Percentiles rank a stretch among this genome's conserved stretches.
Conservation (phyloP, 192 early-diverging fungal genomes). For the Coemansia sp. region DNA sequence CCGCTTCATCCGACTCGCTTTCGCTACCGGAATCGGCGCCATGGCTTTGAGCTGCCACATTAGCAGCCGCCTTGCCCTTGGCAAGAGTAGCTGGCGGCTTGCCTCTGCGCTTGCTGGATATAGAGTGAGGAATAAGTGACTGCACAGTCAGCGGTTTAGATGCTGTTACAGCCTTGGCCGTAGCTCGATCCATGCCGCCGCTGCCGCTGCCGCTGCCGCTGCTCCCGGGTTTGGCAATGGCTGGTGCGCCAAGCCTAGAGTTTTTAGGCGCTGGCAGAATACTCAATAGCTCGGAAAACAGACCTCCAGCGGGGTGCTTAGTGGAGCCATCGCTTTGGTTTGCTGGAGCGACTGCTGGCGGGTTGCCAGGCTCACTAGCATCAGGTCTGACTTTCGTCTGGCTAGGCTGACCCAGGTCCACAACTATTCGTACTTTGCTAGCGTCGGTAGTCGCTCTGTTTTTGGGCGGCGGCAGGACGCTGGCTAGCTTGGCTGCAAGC, state of each 20-base stretch:
- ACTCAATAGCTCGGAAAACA: slow-evolving; percentile 45
- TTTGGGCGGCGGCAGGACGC: slow-evolving; percentile 38
- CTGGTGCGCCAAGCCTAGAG: background rate
- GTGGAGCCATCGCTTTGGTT: background rate
- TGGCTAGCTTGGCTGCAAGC: slow-evolving; percentile 28
- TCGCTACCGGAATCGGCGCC: background rate
- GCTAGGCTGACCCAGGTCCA: slow-evolving; percentile 38
- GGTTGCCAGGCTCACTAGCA: background rate
- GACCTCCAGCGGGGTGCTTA: slow-evolving; percentile 2
- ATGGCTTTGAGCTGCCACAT: slow-evolving; percentile 1
- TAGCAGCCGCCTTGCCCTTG: background rate
- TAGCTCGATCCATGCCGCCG: background rate
- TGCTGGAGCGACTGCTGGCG: background rate
- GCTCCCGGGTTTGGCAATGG: background rate
- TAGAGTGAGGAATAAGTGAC: slow-evolving; percentile 40
- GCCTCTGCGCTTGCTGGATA: slow-evolving; percentile 29
- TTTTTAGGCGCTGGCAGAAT: slow-evolving; percentile 52
- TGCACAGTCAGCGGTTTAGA: background rate
- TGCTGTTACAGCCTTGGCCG: background rate
- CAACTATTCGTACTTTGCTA: slow-evolving; percentile 26
- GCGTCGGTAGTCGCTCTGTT: background rate
- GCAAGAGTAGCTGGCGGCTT: background rate
- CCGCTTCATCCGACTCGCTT: background rate
- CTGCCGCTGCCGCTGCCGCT: background rate
- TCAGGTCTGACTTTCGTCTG: background rate